These are phyloP conservation scores for Caryocar brasiliense DNA, from an alignment of 441 rosid species.

Conservation along the genomic window DNA sequence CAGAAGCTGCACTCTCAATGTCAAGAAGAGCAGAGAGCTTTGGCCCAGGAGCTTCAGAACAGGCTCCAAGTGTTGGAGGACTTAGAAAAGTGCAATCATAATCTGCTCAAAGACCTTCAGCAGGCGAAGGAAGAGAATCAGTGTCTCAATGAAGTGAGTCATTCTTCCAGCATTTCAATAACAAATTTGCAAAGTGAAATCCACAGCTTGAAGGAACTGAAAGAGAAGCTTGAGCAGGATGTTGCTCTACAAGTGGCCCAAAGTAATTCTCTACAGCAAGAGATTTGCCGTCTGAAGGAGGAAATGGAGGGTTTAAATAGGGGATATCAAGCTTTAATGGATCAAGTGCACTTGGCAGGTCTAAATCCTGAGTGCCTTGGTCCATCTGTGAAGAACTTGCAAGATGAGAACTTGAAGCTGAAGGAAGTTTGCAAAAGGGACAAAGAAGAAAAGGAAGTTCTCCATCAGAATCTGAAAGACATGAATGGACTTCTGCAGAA, in stretches of 20 bases:
- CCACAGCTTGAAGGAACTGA: conserved; percentile 50
- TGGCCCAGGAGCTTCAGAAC: conserved; percentile 42
- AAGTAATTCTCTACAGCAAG: conserved; percentile 93
- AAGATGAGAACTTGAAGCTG: conserved; percentile 49
- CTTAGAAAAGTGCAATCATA: conserved; percentile 43
- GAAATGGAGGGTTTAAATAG: conserved; percentile 63
- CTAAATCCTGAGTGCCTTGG: conserved; percentile 47
- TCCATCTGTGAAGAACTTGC: conserved; percentile 53
- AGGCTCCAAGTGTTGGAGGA: conserved; percentile 57
- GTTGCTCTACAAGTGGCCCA: conserved; percentile 72
- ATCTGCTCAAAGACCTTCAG: conserved; percentile 36
- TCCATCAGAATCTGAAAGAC: conserved; percentile 11
- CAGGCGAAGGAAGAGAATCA: conserved; percentile 41
- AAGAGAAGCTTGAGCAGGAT: conserved; percentile 75
- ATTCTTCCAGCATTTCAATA: conserved; percentile 38
- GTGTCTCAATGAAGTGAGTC: conserved; percentile 36
- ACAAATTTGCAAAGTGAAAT: conserved; percentile 40
- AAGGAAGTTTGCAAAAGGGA: conserved; percentile 45
- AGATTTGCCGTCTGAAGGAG: conserved; percentile 86
- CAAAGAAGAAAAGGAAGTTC: conserved; percentile 39
- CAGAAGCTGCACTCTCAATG: conserved; percentile 65
- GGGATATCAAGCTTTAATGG: conserved; percentile 47
- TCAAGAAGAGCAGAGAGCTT: conserved; percentile 49
- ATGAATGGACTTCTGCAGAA: conserved; percentile 33
- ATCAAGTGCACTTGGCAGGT: conserved; percentile 68